Evolutionary conservation across 192 early-diverging fungal genomes (phyloP), one percentile per base, ranked within the genome.

Genomic region (Linnemannia schmuckeri): DNA sequence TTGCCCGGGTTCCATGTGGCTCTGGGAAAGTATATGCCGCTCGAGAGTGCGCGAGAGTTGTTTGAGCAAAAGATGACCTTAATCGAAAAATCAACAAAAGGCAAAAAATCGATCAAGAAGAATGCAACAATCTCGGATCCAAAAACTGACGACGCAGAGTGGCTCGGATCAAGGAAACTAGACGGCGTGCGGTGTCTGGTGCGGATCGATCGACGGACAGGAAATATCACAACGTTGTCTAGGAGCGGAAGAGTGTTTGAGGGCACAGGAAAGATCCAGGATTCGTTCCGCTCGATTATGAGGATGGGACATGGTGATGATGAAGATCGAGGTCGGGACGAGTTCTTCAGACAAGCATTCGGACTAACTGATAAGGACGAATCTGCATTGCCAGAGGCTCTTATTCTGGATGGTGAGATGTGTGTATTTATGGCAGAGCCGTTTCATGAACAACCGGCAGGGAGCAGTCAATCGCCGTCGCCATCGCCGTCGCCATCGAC

Each of bases 121-220:
- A 76, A 66, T 41, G 20, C 1, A 15, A 9, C 24, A 40, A 37
- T 1, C 4, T 44, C 33, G 44, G 46, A 27, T 44, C 30, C 15
- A 12, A 27, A 41, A 41, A 24, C 33, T 69, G 22, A 15, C 33
- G 9, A 47, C 20, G 46, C 40, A 70, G 76, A n/a, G 22, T 92
- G 89, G 90, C 89, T 83, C 66, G 89, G 77, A 4, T 92, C 92
- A 9, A 52, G 89, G 66, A 92, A 92, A 72, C 27, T 91, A 75
- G 92, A 92, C 44, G 92, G 92, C 1, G 87, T 92, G 8, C 87
- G 92, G 7, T 92, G 92, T 70, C 33, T 92, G 30, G 75, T 89
- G 15, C 33, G 89, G 41, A 79, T 90, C 3, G 70, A 78, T 46
- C 82, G 81, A 3, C 17, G 17, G 3, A 61, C 73, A 46, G 75